Evolutionary conservation across 2,329 filamentous ascomycete genomes (phyloP).

Genomic region (Dactylellina parvicollis): DNA sequence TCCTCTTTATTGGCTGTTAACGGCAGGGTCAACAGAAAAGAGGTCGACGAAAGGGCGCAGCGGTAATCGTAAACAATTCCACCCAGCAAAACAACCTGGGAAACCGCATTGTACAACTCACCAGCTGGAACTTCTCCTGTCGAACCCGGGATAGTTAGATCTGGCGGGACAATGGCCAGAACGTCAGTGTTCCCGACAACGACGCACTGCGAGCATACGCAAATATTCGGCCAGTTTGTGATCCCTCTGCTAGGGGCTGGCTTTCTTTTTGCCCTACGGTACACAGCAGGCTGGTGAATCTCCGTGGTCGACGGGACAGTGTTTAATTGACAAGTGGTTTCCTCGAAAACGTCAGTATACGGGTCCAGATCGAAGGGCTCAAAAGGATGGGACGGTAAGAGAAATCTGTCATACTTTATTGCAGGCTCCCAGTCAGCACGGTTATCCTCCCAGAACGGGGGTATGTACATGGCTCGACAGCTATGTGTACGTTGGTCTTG

Average conservation of each 20-base stretch:
- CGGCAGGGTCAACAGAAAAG: slow-evolving; percentile 43
- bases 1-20: slow-evolving; percentile 48
- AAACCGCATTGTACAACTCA: slow-evolving; percentile 50
- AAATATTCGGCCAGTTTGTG: slow-evolving; percentile 4
- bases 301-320: slow-evolving; percentile 24
- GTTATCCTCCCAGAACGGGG: slow-evolving; percentile 13
- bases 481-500: slow-evolving; percentile 11
- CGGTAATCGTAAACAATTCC: slow-evolving; percentile 44
- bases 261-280: slow-evolving; percentile 50
- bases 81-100: slow-evolving; percentile 36
- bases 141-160: slow-evolving; percentile 43
- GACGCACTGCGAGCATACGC: slow-evolving; percentile 16
- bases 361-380: background rate
- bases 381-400: background rate
- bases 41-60: slow-evolving; percentile 39
- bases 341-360: slow-evolving; percentile 10
- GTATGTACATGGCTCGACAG: slow-evolving; percentile 10
- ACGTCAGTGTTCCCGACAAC: slow-evolving; percentile 1
- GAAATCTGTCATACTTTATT: slow-evolving; percentile 41
- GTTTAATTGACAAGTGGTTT: slow-evolving; percentile 2
- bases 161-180: slow-evolving; percentile 46
- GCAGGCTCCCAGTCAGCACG: slow-evolving; percentile 4
- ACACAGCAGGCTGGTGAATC: slow-evolving; percentile 32
- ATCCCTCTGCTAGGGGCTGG: background rate
- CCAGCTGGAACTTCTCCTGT: slow-evolving; percentile 35